These are phyloP conservation scores for Wakefieldia striispora DNA, from an alignment of 768 basidiomycete species.

Conservation along the genomic window DNA sequence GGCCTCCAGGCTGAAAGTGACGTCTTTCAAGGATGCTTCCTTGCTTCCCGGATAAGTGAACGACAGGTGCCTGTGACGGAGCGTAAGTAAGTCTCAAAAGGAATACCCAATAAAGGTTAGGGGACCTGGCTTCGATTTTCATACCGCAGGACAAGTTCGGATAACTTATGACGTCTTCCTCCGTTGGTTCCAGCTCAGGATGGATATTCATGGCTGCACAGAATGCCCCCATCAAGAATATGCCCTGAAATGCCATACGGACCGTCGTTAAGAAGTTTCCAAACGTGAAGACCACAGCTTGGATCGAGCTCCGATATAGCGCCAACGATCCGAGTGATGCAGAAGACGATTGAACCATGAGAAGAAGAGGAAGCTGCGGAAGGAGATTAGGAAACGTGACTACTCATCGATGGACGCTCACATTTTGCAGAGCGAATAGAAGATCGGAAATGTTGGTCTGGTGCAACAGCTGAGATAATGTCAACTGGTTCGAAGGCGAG, in stretches of 20 bases:
- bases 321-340: constrained; percentile 80
- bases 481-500: constrained; percentile 35
- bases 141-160: constrained; percentile 52
- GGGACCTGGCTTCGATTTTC: constrained; percentile 68
- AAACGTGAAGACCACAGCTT: constrained; percentile 65
- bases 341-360: constrained; percentile 69
- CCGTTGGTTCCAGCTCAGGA: constrained; percentile 62
- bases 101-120: constrained; percentile 20
- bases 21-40: constrained; percentile 64
- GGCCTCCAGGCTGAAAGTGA: constrained; percentile 66
- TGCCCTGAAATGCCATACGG: constrained; percentile 77
- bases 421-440: constrained; percentile 66
- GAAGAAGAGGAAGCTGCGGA: constrained; percentile 66
- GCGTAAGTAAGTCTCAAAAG: constrained; percentile 8
- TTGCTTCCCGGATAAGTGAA: constrained; percentile 79
- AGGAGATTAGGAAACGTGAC: constrained; percentile 11
- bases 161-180: constrained; percentile 52
- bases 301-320: constrained; percentile 75
- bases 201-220: constrained; percentile 71
- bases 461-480: constrained; percentile 46
- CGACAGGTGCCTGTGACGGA: constrained; percentile 48
- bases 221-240: constrained; percentile 87
- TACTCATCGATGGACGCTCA: constrained; percentile 34
- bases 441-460: constrained; percentile 65
- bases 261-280: constrained; percentile 60